phyloP scores from a whole-genome alignment of 495 filamentous ascomycete genomes.

The Trypethelium eluteriae region DNA sequence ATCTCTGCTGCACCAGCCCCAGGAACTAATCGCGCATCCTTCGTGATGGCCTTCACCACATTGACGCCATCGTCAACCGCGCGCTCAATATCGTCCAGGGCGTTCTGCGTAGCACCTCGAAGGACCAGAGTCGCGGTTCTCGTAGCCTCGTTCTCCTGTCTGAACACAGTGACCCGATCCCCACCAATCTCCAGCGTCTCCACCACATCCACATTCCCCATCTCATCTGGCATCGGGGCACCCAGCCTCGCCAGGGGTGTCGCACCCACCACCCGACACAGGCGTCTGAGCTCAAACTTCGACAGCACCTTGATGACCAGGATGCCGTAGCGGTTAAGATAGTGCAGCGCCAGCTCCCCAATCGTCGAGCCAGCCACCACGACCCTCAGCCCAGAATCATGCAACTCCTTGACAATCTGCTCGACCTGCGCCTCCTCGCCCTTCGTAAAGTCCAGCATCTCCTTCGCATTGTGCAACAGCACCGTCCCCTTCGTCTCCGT shows the following conservation, averaged over 20 bases:
- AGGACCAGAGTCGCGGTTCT: slow-evolving; percentile 92
- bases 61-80: slow-evolving; percentile 98
- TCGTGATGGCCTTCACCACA: slow-evolving; percentile 95
- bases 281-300: slow-evolving; percentile 89
- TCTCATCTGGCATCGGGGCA: slow-evolving; percentile 98
- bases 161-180: slow-evolving; percentile 96
- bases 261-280: slow-evolving; percentile 94
- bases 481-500: slow-evolving; percentile 99
- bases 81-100: slow-evolving; percentile 93
- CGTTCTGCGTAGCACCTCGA: slow-evolving; percentile 92
- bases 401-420: slow-evolving; percentile 82
- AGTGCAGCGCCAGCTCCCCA: slow-evolving; percentile 93
- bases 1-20: slow-evolving; percentile 95
- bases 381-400: slow-evolving; percentile 87
- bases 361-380: slow-evolving; percentile 85
- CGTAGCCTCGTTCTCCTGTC: slow-evolving; percentile 88
- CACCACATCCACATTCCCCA: slow-evolving; percentile 89
- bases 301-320: slow-evolving; percentile 95
- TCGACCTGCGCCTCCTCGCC: slow-evolving; percentile 93
- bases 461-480: slow-evolving; percentile 91
- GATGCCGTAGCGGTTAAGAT: slow-evolving; percentile 93
- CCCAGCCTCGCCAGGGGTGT: slow-evolving; percentile 91
- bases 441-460: slow-evolving; percentile 97
- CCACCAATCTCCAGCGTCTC: slow-evolving; percentile 98
- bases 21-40: slow-evolving; percentile 81